phyloP scores from a whole-genome alignment of 352 stramenopile genomes.

The Phytophthora gonapodyides region DNA sequence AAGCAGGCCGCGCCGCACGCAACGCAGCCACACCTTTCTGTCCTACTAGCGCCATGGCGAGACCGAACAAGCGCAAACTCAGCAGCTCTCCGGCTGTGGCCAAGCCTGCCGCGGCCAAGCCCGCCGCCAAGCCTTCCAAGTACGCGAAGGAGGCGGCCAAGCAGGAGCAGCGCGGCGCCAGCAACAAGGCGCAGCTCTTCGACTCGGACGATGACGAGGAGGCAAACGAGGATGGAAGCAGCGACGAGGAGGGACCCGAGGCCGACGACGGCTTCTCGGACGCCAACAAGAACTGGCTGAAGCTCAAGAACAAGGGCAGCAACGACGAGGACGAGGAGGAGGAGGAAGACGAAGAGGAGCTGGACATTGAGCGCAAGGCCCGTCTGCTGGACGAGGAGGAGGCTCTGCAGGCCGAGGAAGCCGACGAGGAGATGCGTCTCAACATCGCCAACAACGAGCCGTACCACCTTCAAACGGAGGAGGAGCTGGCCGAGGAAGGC shows the following conservation, averaged over 20 bases:
- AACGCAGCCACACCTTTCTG: too few species aligned
- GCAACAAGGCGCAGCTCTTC: constrained; percentile 65
- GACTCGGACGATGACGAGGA: constrained; percentile 68
- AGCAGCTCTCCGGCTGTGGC: constrained; percentile 37
- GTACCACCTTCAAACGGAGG: constrained; percentile 80
- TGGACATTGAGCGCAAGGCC: constrained; percentile 89
- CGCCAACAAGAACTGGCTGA: constrained; percentile 87
- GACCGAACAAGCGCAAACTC: constrained; percentile 64
- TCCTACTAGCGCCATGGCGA: constrained; percentile 38
- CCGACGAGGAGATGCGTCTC: constrained; percentile 86
- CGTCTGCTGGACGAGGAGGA: constrained; percentile 81
- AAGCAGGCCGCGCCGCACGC: constrained; percentile 18
- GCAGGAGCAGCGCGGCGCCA: constrained; percentile 53
- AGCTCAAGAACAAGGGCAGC: constrained; percentile 64
- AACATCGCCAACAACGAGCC: constrained; percentile 87
- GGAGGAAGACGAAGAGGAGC: constrained; percentile 65
- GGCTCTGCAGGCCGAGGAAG: constrained; percentile 67
- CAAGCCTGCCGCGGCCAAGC: constrained; percentile 19
- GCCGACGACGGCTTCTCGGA: constrained; percentile 79
- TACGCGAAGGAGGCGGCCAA: constrained; percentile 82
- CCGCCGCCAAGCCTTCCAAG: constrained; percentile 49
- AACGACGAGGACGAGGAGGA: constrained; percentile 55
- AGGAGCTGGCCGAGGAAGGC: constrained; percentile 63
- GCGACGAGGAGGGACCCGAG: constrained; percentile 55
- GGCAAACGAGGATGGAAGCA: constrained; percentile 51